Conservation (phyloP, 176 grass and related monocot genomes). For the Hordeum vulgare region DNA sequence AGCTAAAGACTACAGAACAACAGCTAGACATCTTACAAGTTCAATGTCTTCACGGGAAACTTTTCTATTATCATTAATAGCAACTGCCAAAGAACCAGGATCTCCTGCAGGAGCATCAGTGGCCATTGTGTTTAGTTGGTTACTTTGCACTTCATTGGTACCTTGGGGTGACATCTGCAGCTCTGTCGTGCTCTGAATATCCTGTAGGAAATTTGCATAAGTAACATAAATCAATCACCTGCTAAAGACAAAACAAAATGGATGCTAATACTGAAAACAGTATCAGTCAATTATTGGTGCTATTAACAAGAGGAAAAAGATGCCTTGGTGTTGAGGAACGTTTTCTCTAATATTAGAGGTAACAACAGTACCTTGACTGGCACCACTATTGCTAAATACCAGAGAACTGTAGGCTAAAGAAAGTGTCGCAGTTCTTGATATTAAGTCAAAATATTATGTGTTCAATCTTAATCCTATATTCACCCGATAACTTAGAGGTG, state of each 20-base stretch:
- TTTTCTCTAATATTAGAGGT: background rate
- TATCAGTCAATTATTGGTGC: constrained; percentile 1
- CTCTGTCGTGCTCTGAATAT: constrained; percentile 74
- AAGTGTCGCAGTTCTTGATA: too few species aligned
- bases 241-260: background rate
- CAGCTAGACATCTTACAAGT: constrained; percentile 51
- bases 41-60: constrained; percentile 95
- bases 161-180: constrained; percentile 52
- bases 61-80: constrained; percentile 78
- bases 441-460: background rate
- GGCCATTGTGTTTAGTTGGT: constrained; percentile 42
- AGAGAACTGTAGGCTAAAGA: too few species aligned
- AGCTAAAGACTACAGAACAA: background rate
- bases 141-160: constrained; percentile 68
- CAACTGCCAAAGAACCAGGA: constrained; percentile 51
- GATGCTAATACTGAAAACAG: background rate
- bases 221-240: background rate
- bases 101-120: constrained; percentile 61
- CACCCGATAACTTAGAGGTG: background rate
- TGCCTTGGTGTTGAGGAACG: background rate
- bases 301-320: constrained; percentile 16
- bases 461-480: background rate
- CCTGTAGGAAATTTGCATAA: constrained; percentile 39
- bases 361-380: too few species aligned
- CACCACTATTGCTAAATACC: too few species aligned